Conservation (phyloP, 352 stramenopile species). For the Globisporangium nodosum region DNA sequence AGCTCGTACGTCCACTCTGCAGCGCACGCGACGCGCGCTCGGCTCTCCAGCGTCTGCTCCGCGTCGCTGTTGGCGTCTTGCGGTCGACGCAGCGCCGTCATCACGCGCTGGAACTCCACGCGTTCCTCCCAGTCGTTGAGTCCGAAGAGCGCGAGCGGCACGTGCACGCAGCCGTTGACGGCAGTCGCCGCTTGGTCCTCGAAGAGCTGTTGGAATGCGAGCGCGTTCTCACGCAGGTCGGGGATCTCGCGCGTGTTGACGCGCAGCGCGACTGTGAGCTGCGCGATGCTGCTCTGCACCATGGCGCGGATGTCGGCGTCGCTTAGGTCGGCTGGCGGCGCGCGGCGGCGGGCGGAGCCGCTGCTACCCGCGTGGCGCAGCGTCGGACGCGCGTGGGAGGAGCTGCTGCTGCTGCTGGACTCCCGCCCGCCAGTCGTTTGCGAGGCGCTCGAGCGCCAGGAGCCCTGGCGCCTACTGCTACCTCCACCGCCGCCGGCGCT, state of each 20-base stretch:
- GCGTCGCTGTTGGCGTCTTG: neutral
- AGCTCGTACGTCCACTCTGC: slow-evolving; percentile 30
- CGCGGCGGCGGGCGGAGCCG: slow-evolving; percentile 3
- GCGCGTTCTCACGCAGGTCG: neutral
- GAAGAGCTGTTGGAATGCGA: slow-evolving; percentile 3
- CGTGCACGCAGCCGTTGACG: slow-evolving; percentile 1
- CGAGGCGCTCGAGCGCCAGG: neutral
- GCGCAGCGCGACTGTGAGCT: slow-evolving; percentile 9
- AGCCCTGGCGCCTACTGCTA: neutral
- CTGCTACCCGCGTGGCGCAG: neutral
- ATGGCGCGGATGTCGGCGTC: slow-evolving; percentile 12
- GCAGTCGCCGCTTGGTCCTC: neutral
- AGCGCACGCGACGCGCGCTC: slow-evolving; percentile 19
- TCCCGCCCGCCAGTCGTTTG: neutral
- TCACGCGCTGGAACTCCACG: slow-evolving; percentile 35
- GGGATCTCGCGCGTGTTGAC: neutral
- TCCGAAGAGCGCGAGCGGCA: slow-evolving; percentile 43
- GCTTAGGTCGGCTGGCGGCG: slow-evolving; percentile 3
- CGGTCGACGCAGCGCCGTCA: slow-evolving; percentile 27
- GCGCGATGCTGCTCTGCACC: slow-evolving; percentile 8
- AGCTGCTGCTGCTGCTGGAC: no score
- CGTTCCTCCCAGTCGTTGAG: slow-evolving; percentile 42
- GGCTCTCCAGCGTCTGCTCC: slow-evolving; percentile 18
- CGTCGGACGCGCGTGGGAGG: neutral
- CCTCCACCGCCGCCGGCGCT: neutral